phyloP scores from a whole-genome alignment of 1,139 yeast species.

The Ashbya aceris region DNA sequence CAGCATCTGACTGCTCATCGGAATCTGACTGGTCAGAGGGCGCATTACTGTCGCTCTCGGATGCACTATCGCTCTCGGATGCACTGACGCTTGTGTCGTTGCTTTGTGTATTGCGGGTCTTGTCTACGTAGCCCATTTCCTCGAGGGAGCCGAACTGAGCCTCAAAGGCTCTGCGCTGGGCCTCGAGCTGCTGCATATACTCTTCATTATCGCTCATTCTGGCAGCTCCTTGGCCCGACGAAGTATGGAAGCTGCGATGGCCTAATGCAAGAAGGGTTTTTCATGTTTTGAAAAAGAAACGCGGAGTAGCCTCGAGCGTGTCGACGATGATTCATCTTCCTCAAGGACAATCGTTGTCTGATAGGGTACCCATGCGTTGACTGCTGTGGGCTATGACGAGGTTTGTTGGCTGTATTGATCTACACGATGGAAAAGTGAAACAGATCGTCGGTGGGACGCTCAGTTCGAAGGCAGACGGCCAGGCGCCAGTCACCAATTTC shows the following conservation, averaged over 20 bases:
- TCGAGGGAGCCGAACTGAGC: slow-evolving; percentile 61
- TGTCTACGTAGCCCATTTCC: slow-evolving; percentile 50
- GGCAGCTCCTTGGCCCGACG: no score
- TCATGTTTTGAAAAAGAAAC: no score
- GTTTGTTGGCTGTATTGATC: slow-evolving; percentile 91
- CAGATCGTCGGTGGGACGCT: slow-evolving; percentile 95
- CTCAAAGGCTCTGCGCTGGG: slow-evolving; percentile 55
- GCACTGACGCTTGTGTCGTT: slow-evolving; percentile 5
- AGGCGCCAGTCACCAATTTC: slow-evolving; percentile 53
- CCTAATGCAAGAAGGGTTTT: not conserved
- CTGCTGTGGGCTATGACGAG: slow-evolving; percentile 49
- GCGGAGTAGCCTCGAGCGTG: no score
- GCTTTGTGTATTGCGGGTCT: slow-evolving; percentile 31
- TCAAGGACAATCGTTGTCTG: no score
- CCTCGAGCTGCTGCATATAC: slow-evolving; percentile 42
- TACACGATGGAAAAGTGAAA: slow-evolving; percentile 89
- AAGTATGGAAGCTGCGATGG: no score
- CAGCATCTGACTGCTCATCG: not conserved
- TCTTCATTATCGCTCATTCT: slow-evolving; percentile 27
- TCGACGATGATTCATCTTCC: no score
- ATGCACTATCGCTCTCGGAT: slow-evolving; percentile 17
- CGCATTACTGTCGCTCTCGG: slow-evolving; percentile 18
- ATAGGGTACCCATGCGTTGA: no score
- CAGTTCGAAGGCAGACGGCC: slow-evolving; percentile 38
- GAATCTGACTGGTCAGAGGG: slow-evolving; percentile 7